A percentile compares a stretch with the other conserved stretches of the same genome.
Conservation (phyloP, 2,329 filamentous ascomycete species). For the Trichoderma arundinaceum region DNA sequence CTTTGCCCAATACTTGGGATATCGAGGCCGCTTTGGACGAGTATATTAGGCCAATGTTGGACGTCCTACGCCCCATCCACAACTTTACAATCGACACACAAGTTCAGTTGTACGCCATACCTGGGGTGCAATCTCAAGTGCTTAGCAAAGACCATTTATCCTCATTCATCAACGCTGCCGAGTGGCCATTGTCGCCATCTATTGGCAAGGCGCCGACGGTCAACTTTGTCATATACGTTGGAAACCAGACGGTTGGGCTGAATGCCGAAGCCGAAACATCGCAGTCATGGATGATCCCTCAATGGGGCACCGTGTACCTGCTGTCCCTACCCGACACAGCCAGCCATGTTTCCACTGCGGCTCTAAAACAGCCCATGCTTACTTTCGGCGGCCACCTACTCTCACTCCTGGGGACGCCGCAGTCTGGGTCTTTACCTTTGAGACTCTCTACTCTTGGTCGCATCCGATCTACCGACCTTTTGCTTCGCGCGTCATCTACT, state of each 20-base stretch:
- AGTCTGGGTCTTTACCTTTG: slow-evolving; percentile 81
- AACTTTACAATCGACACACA: slow-evolving; percentile 97
- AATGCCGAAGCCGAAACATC: slow-evolving; percentile 55
- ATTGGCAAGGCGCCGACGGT: slow-evolving; percentile 93
- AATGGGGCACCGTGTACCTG: slow-evolving; percentile 81
- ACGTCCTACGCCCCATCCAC: slow-evolving; percentile 80
- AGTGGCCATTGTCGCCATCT: slow-evolving; percentile 94
- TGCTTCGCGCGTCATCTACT: slow-evolving; percentile 89
- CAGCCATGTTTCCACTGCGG: slow-evolving; percentile 63
- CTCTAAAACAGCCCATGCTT: slow-evolving; percentile 79
- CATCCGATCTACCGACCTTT: slow-evolving; percentile 82
- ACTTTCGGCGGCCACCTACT: slow-evolving; percentile 91
- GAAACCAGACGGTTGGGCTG: slow-evolving; percentile 71
- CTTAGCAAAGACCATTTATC: slow-evolving; percentile 86
- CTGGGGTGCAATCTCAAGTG: slow-evolving; percentile 66
- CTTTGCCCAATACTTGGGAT: slow-evolving; percentile 85
- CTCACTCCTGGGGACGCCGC: slow-evolving; percentile 83
- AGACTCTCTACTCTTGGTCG: slow-evolving; percentile 83
- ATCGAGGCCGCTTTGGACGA: slow-evolving; percentile 80
- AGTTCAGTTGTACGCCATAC: slow-evolving; percentile 87
- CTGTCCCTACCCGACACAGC: slow-evolving; percentile 56
- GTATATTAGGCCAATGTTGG: slow-evolving; percentile 81
- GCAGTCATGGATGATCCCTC: slow-evolving; percentile 86
- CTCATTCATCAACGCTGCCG: slow-evolving; percentile 95
- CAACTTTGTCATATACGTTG: slow-evolving; percentile 93